Conservation (phyloP, 2,329 filamentous ascomycete species). For the Leptodontidium sp. region DNA sequence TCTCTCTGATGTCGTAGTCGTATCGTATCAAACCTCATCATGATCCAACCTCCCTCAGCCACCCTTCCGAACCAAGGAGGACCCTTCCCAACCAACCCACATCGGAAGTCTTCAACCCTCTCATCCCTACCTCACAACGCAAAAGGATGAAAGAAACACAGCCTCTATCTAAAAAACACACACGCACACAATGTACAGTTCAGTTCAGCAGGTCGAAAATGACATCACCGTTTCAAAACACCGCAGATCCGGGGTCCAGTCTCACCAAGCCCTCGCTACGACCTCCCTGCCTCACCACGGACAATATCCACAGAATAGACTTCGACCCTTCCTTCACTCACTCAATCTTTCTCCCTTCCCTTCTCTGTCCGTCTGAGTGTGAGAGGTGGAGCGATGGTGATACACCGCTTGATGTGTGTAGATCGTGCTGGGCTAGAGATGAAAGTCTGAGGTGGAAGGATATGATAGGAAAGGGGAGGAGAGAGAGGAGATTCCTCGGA, state of each 20-base stretch:
- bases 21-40: background rate
- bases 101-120: conserved; percentile 1
- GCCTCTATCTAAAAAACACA: background rate
- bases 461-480: too few species aligned
- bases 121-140: background rate
- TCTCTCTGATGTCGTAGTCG: conserved; percentile 8
- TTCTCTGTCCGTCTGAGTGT: background rate
- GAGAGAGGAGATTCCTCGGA: background rate
- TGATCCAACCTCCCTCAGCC: background rate
- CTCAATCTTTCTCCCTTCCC: background rate
- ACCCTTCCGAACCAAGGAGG: conserved; percentile 1
- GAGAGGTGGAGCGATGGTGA: background rate
- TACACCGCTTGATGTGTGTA: background rate
- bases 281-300: background rate
- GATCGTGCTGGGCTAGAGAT: background rate
- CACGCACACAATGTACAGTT: too few species aligned
- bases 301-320: conserved; percentile 6
- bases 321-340: background rate
- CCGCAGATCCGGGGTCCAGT: conserved; percentile 13
- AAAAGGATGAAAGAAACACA: background rate
- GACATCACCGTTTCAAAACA: conserved; percentile 5
- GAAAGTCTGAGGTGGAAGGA: background rate
- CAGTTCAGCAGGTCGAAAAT: background rate
- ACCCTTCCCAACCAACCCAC: background rate
- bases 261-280: background rate